These are phyloP conservation scores for Xylogone sp. DNA, from an alignment of 2,329 filamentous ascomycete species.

Conservation along the genomic window DNA sequence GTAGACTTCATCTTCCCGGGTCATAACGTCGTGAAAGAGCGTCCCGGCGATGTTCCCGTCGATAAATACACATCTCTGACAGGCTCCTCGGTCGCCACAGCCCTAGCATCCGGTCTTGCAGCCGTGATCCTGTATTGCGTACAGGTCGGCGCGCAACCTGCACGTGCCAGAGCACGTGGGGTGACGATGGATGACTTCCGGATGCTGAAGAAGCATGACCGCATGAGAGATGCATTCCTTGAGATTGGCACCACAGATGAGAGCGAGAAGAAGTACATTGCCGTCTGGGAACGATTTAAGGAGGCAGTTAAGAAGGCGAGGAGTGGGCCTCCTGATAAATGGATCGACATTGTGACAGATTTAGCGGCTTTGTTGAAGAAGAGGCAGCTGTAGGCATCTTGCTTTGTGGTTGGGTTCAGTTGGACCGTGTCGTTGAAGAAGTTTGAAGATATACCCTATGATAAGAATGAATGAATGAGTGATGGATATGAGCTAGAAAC, in stretches of 20 bases:
- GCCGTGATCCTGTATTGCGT: conserved; percentile 28
- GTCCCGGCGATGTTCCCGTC: conserved; percentile 1
- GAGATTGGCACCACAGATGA: conserved; percentile 14
- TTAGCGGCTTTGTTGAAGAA: not conserved
- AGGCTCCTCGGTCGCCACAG: conserved; percentile 26
- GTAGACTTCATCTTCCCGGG: conserved; percentile 27
- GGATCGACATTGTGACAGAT: not conserved
- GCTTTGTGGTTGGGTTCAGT: too few species aligned
- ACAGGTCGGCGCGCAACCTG: conserved; percentile 11
- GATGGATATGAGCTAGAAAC: too few species aligned
- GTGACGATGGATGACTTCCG: conserved; percentile 10
- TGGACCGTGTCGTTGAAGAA: too few species aligned
- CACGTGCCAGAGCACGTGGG: conserved; percentile 2
- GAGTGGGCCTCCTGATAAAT: not conserved
- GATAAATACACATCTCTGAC: conserved; percentile 8
- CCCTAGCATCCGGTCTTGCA: conserved; percentile 26
- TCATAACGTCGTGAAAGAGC: conserved; percentile 8
- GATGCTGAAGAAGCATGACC: conserved; percentile 14
- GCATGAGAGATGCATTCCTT: conserved; percentile 18
- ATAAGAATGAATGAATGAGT: too few species aligned
- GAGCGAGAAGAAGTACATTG: conserved; percentile 20
- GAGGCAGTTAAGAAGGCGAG: conserved; percentile 5
- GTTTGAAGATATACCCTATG: too few species aligned
- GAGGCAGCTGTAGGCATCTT: not conserved
- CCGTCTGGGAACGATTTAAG: conserved; percentile 25